Conservation (phyloP, 176 grass and related monocot species). For the Paspalum notatum region DNA sequence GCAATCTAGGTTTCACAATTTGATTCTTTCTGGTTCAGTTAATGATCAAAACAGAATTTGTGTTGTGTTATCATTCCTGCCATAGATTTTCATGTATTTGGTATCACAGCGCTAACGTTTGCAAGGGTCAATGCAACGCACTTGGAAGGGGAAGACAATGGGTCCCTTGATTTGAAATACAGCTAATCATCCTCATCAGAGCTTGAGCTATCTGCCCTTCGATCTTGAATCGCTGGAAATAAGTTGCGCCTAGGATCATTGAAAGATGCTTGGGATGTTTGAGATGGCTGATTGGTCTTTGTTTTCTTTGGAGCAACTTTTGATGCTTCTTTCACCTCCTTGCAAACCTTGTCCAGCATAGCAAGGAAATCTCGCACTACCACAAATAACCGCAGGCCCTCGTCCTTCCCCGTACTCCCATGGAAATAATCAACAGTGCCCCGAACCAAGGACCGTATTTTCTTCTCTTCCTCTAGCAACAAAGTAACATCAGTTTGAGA, state of each 20-base stretch:
- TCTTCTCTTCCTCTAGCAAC: constrained; percentile 76
- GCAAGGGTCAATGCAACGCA: neutral
- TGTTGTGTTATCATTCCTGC: neutral
- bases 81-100: constrained; percentile 1
- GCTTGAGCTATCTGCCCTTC: constrained; percentile 51
- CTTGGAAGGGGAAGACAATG: neutral
- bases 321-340: constrained; percentile 74
- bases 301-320: constrained; percentile 46
- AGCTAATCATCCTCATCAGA: constrained; percentile 42
- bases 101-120: neutral
- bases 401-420: constrained; percentile 74
- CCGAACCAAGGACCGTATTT: constrained; percentile 64
- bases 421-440: constrained; percentile 75
- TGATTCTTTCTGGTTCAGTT: neutral
- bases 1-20: neutral
- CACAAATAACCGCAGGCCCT: constrained; percentile 81
- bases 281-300: constrained; percentile 28
- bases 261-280: constrained; percentile 30
- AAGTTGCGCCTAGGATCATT: constrained; percentile 58
- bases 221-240: constrained; percentile 67
- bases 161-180: constrained; percentile 21
- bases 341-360: constrained; percentile 84
- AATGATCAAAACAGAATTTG: neutral
- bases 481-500: constrained; percentile 55
- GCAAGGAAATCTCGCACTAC: constrained; percentile 75